These are phyloP conservation scores for Arthroderma uncinatum DNA, from an alignment of 2,329 filamentous ascomycete species.

Conservation along the genomic window DNA sequence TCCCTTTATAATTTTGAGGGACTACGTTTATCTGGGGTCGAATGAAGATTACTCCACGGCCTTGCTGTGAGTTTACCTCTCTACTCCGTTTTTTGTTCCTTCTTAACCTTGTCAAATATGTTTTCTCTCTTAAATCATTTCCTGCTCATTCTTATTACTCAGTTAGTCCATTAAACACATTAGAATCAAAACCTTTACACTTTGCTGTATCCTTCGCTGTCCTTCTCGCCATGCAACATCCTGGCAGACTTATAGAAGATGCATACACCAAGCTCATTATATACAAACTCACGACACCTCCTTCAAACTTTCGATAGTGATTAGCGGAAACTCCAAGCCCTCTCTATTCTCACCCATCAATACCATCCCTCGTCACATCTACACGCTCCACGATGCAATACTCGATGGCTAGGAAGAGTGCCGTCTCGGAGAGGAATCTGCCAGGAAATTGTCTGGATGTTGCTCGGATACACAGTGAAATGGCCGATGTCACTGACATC, in stretches of 20 bases:
- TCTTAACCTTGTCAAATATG: not conserved
- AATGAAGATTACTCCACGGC: not conserved
- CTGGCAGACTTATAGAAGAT: too few relatives aligned
- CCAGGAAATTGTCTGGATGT: slow-evolving; percentile 28
- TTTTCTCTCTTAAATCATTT: not conserved
- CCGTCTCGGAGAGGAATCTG: slow-evolving; percentile 29
- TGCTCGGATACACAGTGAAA: slow-evolving; percentile 32
- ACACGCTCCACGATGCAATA: slow-evolving; percentile 35
- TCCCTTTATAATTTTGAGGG: not conserved
- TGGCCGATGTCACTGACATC: slow-evolving; percentile 35
- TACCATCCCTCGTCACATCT: not conserved
- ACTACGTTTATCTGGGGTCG: not conserved
- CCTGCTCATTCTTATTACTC: not conserved
- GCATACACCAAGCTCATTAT: too few relatives aligned
- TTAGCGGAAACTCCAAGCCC: not conserved
- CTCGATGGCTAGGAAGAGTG: slow-evolving; percentile 29
- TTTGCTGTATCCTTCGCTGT: not conserved
- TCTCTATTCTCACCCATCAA: not conserved
- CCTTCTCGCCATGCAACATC: too few relatives aligned
- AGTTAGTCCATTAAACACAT: not conserved
- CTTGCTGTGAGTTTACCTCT: not conserved
- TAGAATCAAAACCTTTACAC: not conserved
- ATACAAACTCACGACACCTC: too few relatives aligned
- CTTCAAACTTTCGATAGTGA: not conserved
- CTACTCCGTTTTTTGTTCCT: not conserved